Conservation (phyloP, 345 rosid species). For the Turnera subulata region DNA sequence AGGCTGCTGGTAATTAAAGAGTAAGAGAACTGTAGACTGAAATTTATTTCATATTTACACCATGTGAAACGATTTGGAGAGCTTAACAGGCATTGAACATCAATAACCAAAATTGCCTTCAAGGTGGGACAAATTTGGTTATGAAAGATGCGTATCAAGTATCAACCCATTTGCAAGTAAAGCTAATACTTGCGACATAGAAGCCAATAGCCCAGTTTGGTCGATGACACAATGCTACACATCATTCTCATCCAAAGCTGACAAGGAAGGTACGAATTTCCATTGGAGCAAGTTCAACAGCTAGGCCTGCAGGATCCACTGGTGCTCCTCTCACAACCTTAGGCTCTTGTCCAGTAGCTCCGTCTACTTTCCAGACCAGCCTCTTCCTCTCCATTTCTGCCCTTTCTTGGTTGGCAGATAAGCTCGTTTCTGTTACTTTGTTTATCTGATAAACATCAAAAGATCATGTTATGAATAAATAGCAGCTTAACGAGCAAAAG, state of each 20-base stretch:
- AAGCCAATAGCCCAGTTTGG: too few species aligned
- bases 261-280: slow-evolving; percentile 11
- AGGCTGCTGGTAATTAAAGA: too few species aligned
- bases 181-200: too few species aligned
- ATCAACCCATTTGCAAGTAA: too few species aligned
- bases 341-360: background rate
- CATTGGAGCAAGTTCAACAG: slow-evolving; percentile 13
- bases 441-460: slow-evolving; percentile 2
- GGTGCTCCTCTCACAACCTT: slow-evolving; percentile 4
- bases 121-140: too few species aligned
- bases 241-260: background rate
- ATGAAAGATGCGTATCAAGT: too few species aligned
- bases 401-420: slow-evolving; percentile 17
- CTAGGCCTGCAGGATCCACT: background rate
- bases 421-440: slow-evolving; percentile 9
- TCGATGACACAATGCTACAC: too few species aligned
- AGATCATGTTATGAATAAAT: background rate
- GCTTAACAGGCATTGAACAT: too few species aligned
- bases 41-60: too few species aligned
- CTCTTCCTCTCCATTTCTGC: slow-evolving; percentile 14
- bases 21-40: too few species aligned
- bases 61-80: too few species aligned
- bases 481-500: background rate
- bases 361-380: slow-evolving; percentile 11
- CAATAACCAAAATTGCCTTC: too few species aligned